phyloP scores from a whole-genome alignment of 2,329 filamentous ascomycete species.

The Ophiosphaerella herpotricha region DNA sequence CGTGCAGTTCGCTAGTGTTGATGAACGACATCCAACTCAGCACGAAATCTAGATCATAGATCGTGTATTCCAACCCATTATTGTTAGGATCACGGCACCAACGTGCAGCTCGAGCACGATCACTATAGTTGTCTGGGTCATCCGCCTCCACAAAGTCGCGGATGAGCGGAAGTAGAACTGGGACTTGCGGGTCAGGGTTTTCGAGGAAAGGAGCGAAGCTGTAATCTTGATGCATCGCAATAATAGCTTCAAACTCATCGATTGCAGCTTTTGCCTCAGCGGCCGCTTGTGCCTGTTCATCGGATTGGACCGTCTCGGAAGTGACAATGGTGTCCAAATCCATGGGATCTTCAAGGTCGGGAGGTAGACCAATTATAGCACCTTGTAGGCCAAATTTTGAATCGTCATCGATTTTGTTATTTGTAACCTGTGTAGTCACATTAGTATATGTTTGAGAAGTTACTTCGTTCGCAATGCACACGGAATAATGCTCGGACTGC shows the following conservation, averaged over 20 bases:
- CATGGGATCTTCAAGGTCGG: too few relatives aligned
- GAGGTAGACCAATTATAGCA: too few relatives aligned
- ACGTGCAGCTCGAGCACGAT: slow-evolving; percentile 13
- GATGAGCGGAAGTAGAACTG: slow-evolving; percentile 2
- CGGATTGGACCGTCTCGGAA: too few relatives aligned
- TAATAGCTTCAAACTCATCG: not conserved
- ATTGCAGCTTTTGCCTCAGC: not conserved
- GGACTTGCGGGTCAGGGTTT: not conserved
- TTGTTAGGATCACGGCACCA: slow-evolving; percentile 8
- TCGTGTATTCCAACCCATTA: not conserved
- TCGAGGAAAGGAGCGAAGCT: not conserved
- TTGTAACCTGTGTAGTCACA: too few relatives aligned
- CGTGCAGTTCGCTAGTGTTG: not conserved
- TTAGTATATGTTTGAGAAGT: too few relatives aligned
- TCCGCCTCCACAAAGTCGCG: slow-evolving; percentile 12
- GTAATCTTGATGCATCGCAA: not conserved
- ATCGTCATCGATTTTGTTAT: too few relatives aligned
- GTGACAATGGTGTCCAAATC: too few relatives aligned
- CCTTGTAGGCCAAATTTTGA: too few relatives aligned
- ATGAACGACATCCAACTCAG: not conserved
- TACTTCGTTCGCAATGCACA: too few relatives aligned
- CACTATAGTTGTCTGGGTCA: slow-evolving; percentile 4
- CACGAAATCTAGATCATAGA: slow-evolving; percentile 7
- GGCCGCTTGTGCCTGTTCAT: too few relatives aligned
- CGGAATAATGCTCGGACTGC: too few relatives aligned